A percentile compares a stretch with the other conserved stretches of the same genome.
Conservation (phyloP, 108 stramenopile genomes). For the Mediolabrus comicus region DNA sequence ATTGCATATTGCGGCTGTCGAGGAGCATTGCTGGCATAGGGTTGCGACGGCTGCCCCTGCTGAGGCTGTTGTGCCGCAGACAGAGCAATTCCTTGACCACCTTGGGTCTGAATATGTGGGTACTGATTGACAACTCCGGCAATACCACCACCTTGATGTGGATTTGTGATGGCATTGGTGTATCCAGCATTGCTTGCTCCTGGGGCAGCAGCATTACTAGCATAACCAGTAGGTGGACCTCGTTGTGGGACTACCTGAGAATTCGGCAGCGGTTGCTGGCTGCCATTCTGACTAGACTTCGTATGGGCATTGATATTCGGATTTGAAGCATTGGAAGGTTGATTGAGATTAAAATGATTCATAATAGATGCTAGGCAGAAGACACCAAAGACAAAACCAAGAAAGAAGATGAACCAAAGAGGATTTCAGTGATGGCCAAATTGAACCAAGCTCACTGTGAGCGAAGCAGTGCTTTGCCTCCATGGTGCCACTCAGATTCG, state of each 20-base stretch:
- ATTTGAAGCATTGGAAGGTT: not conserved
- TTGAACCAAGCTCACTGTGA: not conserved
- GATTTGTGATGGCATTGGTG: not conserved
- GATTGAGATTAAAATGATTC: conserved; percentile 1
- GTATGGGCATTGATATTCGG: not conserved
- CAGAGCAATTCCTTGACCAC: not conserved
- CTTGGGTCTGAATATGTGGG: not conserved
- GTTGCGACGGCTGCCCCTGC: not conserved
- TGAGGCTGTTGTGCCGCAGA: not conserved
- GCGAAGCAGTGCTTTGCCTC: not conserved
- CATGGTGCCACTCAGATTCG: not conserved
- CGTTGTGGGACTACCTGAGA: not conserved
- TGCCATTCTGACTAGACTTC: not conserved
- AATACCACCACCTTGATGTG: not conserved
- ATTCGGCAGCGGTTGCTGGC: not conserved
- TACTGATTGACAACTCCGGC: not conserved
- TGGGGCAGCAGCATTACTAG: not conserved
- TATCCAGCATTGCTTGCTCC: not conserved
- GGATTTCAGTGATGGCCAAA: conserved; percentile 3
- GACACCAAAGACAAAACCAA: not conserved
- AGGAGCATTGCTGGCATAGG: not conserved
- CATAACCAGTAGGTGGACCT: not conserved
- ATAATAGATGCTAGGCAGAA: not conserved
- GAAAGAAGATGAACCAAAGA: conserved; percentile 1
- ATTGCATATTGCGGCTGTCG: not conserved